A percentile compares a stretch with the other conserved stretches of the same genome.
These are phyloP conservation scores for Daldinia loculata DNA, from an alignment of 495 filamentous ascomycete genomes.

Conservation along the genomic window DNA sequence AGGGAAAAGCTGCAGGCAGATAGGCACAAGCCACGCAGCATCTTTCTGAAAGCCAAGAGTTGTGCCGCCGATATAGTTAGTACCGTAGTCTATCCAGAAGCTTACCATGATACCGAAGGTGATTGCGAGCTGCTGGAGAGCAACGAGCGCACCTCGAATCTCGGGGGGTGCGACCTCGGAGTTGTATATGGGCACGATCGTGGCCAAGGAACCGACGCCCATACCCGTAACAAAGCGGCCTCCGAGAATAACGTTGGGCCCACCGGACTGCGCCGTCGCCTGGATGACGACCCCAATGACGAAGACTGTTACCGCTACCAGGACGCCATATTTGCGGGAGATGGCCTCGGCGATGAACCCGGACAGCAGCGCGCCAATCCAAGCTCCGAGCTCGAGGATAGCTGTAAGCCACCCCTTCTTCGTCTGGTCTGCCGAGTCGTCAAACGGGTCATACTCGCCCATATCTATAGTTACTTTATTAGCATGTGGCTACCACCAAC, in stretches of 20 bases:
- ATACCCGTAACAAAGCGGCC: constrained; percentile 82
- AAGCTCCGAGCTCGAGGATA: constrained; percentile 84
- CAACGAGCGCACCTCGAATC: constrained; percentile 74
- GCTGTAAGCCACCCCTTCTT: constrained; percentile 82
- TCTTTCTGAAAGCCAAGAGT: constrained; percentile 66
- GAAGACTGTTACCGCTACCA: constrained; percentile 77
- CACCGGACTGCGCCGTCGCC: constrained; percentile 64
- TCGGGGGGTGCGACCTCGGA: constrained; percentile 70
- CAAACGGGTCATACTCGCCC: constrained; percentile 64
- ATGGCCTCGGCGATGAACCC: constrained; percentile 78
- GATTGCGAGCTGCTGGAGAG: constrained; percentile 81
- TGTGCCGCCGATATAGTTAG: constrained; percentile 81
- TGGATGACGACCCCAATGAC: constrained; percentile 81
- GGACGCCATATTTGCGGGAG: constrained; percentile 77
- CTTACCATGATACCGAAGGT: constrained; percentile 83
- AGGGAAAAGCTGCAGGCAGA: constrained; percentile 68
- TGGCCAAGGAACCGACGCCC: constrained; percentile 74
- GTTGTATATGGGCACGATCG: constrained; percentile 76
- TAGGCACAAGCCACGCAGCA: constrained; percentile 73
- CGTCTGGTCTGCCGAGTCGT: constrained; percentile 61
- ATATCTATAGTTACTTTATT: constrained; percentile 61
- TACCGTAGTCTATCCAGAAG: constrained; percentile 86
- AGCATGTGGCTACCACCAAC: constrained; percentile 31
- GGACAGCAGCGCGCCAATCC: constrained; percentile 78
- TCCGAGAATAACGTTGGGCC: constrained; percentile 69